Conservation (phyloP, 2,329 filamentous ascomycete genomes). For the Colletotrichum ledebouriae region DNA sequence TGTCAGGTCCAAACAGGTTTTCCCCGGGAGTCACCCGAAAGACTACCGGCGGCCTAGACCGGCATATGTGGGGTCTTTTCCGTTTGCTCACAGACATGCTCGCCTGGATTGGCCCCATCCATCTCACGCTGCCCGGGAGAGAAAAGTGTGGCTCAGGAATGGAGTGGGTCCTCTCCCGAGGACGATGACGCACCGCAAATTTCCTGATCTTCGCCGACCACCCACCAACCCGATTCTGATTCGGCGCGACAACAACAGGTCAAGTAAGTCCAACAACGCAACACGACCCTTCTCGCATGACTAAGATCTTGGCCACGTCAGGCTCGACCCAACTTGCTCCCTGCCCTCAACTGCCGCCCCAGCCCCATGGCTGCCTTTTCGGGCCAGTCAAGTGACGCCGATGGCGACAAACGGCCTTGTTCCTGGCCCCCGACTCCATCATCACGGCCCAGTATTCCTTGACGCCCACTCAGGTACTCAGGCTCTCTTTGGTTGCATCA, state of each 20-base stretch:
- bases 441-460: conserved; percentile 27
- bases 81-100: not conserved
- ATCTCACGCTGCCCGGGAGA: too few species aligned
- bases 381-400: conserved; percentile 31
- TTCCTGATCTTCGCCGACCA: conserved; percentile 13
- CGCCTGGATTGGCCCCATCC: not conserved
- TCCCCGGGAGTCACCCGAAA: conserved; percentile 33
- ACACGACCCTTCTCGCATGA: conserved; percentile 28
- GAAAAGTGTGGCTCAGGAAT: conserved; percentile 15
- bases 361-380: conserved; percentile 1
- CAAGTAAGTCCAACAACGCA: conserved; percentile 3
- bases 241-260: conserved; percentile 15
- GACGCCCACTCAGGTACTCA: conserved; percentile 18
- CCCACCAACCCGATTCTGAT: not conserved
- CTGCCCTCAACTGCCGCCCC: conserved; percentile 17
- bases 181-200: too few species aligned
- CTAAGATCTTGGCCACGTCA: conserved; percentile 41
- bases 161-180: too few species aligned
- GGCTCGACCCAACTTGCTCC: conserved; percentile 23
- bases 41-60: not conserved
- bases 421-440: conserved; percentile 26
- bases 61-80: conserved; percentile 1
- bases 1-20: conserved; percentile 38
- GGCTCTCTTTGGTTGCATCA: conserved; percentile 39
- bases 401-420: conserved; percentile 20